phyloP scores from a whole-genome alignment of 768 basidiomycete species.

The Phallus indusiatus region DNA sequence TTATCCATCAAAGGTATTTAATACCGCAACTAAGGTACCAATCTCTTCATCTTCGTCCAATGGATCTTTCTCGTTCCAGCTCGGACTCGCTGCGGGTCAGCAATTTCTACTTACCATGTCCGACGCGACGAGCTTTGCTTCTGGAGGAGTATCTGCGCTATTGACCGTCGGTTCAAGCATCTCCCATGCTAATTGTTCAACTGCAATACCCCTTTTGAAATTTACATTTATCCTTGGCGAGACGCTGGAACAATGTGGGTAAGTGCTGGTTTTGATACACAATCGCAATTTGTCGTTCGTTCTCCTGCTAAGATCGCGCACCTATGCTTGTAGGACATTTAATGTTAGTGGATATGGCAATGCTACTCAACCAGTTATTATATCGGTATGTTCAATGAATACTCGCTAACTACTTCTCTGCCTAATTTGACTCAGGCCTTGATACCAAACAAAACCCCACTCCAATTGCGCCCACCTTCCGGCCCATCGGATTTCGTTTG shows the following conservation, averaged over 20 bases:
- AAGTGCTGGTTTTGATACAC: slow-evolving; percentile 11
- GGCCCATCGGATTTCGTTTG: slow-evolving; percentile 38
- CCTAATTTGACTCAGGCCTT: slow-evolving; percentile 33
- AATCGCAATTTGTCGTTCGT: neutral
- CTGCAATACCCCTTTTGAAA: slow-evolving; percentile 31
- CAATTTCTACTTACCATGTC: slow-evolving; percentile 57
- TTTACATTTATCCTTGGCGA: slow-evolving; percentile 44
- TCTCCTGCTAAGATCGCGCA: slow-evolving; percentile 3
- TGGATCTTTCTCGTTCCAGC: slow-evolving; percentile 37
- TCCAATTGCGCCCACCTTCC: slow-evolving; percentile 33
- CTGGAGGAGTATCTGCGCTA: slow-evolving; percentile 48
- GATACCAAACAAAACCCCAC: slow-evolving; percentile 51
- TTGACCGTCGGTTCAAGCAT: slow-evolving; percentile 39
- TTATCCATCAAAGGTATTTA: slow-evolving; percentile 34
- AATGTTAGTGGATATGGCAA: slow-evolving; percentile 32
- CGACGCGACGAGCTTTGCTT: slow-evolving; percentile 57
- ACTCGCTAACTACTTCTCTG: neutral
- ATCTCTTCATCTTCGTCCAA: slow-evolving; percentile 47
- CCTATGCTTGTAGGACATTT: slow-evolving; percentile 10
- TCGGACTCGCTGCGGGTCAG: slow-evolving; percentile 32
- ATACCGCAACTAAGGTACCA: slow-evolving; percentile 40
- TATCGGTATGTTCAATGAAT: slow-evolving; percentile 31
- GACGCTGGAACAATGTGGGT: slow-evolving; percentile 57
- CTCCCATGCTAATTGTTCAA: slow-evolving; percentile 37
- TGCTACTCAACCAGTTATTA: slow-evolving; percentile 45